A percentile compares a stretch with the other conserved stretches of the same genome.
phyloP scores from a whole-genome alignment of 768 basidiomycete species.

The Hydnum rufescens region DNA sequence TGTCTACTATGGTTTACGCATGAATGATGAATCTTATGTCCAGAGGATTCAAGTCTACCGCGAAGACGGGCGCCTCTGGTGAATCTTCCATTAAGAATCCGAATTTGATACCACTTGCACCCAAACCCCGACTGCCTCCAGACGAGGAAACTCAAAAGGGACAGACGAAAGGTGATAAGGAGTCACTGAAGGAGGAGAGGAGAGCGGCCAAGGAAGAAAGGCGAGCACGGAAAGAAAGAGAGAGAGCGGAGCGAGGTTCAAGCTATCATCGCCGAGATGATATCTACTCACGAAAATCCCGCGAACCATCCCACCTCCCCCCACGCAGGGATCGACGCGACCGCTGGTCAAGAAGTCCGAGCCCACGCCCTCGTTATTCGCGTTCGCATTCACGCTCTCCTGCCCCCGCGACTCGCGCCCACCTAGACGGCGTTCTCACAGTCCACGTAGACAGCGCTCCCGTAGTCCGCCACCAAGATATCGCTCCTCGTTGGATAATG shows the following conservation, averaged over 20 bases:
- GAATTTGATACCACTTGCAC: conserved; percentile 13
- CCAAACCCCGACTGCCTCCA: conserved; percentile 11
- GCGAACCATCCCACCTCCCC: not conserved
- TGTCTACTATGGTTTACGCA: not conserved
- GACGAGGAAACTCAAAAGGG: conserved; percentile 19
- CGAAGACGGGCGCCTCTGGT: conserved; percentile 1
- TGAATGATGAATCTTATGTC: not conserved
- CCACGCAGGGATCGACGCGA: not conserved
- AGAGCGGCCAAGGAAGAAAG: conserved; percentile 29
- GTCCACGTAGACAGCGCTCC: too few species aligned
- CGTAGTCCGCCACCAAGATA: too few species aligned
- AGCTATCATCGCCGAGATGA: not conserved
- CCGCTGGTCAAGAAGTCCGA: too few species aligned
- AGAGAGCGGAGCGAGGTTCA: not conserved
- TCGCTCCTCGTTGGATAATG: too few species aligned
- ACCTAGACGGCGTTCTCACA: too few species aligned
- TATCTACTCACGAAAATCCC: too few species aligned
- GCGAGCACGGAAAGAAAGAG: conserved; percentile 3
- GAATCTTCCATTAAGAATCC: conserved; percentile 9
- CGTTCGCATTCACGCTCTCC: too few species aligned
- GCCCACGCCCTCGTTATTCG: too few species aligned
- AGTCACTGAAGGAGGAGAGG: conserved; percentile 32
- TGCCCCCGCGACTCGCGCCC: too few species aligned
- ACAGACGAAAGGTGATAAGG: conserved; percentile 29
- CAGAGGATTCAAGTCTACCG: conserved; percentile 49